Percentiles rank a stretch among this genome's conserved stretches.
phyloP scores from a whole-genome alignment of 2,329 filamentous ascomycete species.

The Microcera coccophila region DNA sequence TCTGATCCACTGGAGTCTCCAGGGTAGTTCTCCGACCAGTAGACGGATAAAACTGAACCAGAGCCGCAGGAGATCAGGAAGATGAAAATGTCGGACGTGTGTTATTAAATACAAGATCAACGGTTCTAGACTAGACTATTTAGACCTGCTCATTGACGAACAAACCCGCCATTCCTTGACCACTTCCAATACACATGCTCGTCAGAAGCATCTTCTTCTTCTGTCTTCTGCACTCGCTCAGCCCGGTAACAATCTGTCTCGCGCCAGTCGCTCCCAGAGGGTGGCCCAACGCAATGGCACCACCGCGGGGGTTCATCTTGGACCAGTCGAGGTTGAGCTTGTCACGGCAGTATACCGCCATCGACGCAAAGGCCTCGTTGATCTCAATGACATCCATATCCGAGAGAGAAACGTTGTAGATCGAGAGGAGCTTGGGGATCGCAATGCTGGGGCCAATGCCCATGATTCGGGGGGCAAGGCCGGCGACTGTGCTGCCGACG shows the following conservation, averaged over 20 bases:
- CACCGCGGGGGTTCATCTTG: constrained; percentile 79
- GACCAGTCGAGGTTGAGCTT: constrained; percentile 64
- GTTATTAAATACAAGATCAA: too few relatives aligned
- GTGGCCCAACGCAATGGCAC: constrained; percentile 79
- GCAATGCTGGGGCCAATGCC: constrained; percentile 78
- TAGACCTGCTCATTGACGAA: constrained; percentile 56
- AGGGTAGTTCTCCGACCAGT: too few relatives aligned
- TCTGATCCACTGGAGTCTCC: too few relatives aligned
- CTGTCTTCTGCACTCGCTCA: constrained; percentile 77
- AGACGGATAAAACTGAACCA: too few relatives aligned
- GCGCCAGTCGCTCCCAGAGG: constrained; percentile 76
- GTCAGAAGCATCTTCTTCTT: constrained; percentile 91
- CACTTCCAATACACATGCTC: constrained; percentile 79
- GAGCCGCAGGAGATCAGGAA: too few relatives aligned
- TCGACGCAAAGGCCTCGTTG: constrained; percentile 97
- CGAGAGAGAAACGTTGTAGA: constrained; percentile 71
- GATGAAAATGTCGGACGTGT: too few relatives aligned
- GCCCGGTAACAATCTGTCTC: constrained; percentile 80
- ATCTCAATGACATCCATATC: constrained; percentile 90
- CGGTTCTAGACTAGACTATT: too few relatives aligned
- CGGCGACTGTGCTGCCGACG: constrained; percentile 84
- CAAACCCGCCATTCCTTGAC: constrained; percentile 64
- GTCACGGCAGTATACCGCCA: constrained; percentile 91
- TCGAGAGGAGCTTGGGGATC: constrained; percentile 76
- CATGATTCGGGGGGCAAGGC: constrained; percentile 92